phyloP scores from a whole-genome alignment of 768 basidiomycete genomes.

The Lyophyllum decastes region DNA sequence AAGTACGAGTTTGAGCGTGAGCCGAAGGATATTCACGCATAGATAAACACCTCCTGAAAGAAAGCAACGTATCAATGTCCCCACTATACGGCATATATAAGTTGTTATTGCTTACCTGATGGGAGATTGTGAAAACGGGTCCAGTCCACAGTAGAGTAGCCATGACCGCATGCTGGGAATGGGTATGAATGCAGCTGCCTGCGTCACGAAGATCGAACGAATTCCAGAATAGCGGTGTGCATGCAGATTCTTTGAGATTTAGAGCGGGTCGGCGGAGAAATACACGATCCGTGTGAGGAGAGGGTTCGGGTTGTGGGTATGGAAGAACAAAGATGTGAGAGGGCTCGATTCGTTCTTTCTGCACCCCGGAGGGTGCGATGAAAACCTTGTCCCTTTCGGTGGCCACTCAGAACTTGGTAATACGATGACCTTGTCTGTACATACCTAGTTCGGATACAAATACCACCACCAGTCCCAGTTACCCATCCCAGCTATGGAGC shows the following conservation, averaged over 20 bases:
- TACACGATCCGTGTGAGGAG: conserved; percentile 67
- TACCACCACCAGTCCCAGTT: conserved; percentile 85
- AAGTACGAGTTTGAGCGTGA: background rate
- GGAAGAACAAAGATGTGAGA: conserved; percentile 88
- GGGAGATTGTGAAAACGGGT: conserved; percentile 74
- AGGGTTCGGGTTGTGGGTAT: conserved; percentile 62
- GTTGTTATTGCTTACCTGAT: conserved; percentile 55
- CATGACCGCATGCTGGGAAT: conserved; percentile 90
- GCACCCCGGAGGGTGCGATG: conserved; percentile 88
- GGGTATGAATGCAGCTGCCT: conserved; percentile 89
- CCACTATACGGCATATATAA: background rate
- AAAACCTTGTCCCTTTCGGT: conserved; percentile 68
- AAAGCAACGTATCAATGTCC: conserved; percentile 1
- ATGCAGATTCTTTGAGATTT: conserved; percentile 82
- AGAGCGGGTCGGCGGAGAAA: conserved; percentile 75
- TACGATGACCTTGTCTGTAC: conserved; percentile 17
- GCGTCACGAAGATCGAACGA: conserved; percentile 80
- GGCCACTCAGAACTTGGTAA: background rate
- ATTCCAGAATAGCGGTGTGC: conserved; percentile 92
- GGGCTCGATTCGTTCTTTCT: conserved; percentile 85
- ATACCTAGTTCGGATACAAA: conserved; percentile 71
- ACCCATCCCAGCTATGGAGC: conserved; percentile 76
- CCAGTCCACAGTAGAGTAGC: conserved; percentile 78
- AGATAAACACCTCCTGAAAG: conserved; percentile 40
- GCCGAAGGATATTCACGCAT: background rate